Percentiles rank a stretch among this genome's conserved stretches.
These are phyloP conservation scores for Suhomyces taliae DNA, from an alignment of 1,139 yeast genomes.

Conservation along the genomic window DNA sequence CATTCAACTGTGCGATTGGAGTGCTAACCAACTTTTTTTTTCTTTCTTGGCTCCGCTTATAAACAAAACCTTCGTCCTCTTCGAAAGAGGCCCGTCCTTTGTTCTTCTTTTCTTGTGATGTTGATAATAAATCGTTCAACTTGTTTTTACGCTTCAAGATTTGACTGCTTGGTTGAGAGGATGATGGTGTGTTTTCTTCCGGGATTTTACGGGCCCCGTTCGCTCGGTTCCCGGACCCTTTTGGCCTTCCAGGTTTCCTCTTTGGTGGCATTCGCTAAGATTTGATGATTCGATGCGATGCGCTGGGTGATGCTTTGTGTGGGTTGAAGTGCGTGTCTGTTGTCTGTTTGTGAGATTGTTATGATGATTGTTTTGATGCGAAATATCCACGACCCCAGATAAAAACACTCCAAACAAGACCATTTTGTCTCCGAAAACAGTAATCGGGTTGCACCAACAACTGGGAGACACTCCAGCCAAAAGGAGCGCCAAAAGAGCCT, in stretches of 20 bases:
- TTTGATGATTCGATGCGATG: neutral
- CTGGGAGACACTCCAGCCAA: too few species aligned
- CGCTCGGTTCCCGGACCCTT: neutral
- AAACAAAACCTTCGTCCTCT: conserved; percentile 49
- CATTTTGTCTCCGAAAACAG: neutral
- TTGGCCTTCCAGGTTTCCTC: conserved; percentile 6
- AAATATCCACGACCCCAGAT: neutral
- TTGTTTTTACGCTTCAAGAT: conserved; percentile 26
- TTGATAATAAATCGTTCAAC: conserved; percentile 25
- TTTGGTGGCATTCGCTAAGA: conserved; percentile 11
- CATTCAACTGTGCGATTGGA: conserved; percentile 27
- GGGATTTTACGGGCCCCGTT: conserved; percentile 1
- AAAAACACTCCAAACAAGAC: neutral
- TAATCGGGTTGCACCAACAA: too few species aligned
- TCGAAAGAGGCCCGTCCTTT: conserved; percentile 22
- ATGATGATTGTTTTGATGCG: conserved; percentile 9
- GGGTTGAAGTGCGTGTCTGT: conserved; percentile 2
- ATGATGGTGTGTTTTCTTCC: neutral
- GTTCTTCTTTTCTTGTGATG: conserved; percentile 13
- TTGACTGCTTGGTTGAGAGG: conserved; percentile 12
- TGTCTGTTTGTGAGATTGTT: conserved; percentile 3
- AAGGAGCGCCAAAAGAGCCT: too few species aligned
- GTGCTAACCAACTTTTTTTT: conserved; percentile 23
- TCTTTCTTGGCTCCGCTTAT: conserved; percentile 32
- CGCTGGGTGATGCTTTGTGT: neutral